Conservation (phyloP, 768 basidiomycete genomes). For the Amanita brunnescens region DNA sequence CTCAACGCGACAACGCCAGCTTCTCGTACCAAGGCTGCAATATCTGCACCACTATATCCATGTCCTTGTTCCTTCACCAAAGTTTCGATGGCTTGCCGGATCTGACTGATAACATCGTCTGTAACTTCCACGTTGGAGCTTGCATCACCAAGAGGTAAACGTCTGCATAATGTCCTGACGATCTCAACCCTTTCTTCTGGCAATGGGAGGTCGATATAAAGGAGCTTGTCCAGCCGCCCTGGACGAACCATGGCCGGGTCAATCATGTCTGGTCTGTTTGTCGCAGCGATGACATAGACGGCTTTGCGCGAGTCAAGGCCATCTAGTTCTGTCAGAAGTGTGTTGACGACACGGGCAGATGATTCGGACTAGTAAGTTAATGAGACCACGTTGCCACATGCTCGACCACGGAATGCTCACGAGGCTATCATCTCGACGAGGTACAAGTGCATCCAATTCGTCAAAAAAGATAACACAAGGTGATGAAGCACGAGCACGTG, state of each 20-base stretch:
- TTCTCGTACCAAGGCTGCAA: slow-evolving; percentile 82
- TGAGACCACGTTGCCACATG: not conserved
- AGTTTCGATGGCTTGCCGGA: slow-evolving; percentile 22
- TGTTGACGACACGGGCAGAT: slow-evolving; percentile 89
- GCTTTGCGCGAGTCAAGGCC: slow-evolving; percentile 80
- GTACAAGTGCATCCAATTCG: slow-evolving; percentile 88
- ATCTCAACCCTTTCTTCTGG: slow-evolving; percentile 76
- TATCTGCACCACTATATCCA: slow-evolving; percentile 88
- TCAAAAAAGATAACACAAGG: slow-evolving; percentile 97
- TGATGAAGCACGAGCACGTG: slow-evolving; percentile 84
- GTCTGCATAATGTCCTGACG: slow-evolving; percentile 61
- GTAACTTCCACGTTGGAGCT: slow-evolving; percentile 5
- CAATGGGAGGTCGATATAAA: slow-evolving; percentile 85
- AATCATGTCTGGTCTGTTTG: slow-evolving; percentile 94
- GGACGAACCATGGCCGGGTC: slow-evolving; percentile 98
- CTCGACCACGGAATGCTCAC: slow-evolving; percentile 32
- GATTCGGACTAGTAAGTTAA: slow-evolving; percentile 65
- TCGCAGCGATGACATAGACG: slow-evolving; percentile 92
- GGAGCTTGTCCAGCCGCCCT: slow-evolving; percentile 85
- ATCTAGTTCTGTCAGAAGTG: slow-evolving; percentile 88
- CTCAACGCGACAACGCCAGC: slow-evolving; percentile 81
- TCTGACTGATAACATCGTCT: slow-evolving; percentile 11
- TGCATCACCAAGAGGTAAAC: slow-evolving; percentile 50
- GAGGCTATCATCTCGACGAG: slow-evolving; percentile 80
- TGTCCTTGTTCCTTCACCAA: slow-evolving; percentile 61